Evolutionary conservation across 139 green algal species (phyloP), one percentile per base, ranked within the genome.

Genomic region (Auxenochlorella pyrenoidosa): DNA sequence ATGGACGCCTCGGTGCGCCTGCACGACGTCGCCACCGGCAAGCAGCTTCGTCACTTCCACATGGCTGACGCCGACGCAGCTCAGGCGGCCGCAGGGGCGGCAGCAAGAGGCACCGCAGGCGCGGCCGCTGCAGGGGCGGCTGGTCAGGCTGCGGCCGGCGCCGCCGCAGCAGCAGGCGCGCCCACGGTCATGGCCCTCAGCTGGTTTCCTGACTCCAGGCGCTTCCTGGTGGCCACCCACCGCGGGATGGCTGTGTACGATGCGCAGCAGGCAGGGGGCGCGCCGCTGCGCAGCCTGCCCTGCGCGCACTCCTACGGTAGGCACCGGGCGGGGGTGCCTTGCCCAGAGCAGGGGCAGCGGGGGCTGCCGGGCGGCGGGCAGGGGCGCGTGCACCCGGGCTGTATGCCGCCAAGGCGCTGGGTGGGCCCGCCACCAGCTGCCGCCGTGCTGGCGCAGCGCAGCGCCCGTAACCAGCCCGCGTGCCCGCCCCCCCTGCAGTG

Each of bases 141-240:
- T 24, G 15, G 2, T 13, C 10, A 8, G 54, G 54, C 54, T 24
- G 54, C 15, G 15, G 70, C 70, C 24, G 60, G 16, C 47, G 28
- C 34, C 6, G n/a, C 44, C 19, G 68, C 60, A 34, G 16, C 36
- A 58, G 83, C 59, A 47, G 94, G 30, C 12, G 70, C 70, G n/a
- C 18, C 70, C 4, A 44, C 70, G 30, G 70, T 98, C 1, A 94
- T 91, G 19, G 91, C 94, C 12, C 93, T 90, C 63, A 93, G 92
- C 24, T 99, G 97, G 97, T 79, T 91, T 15, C 82, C 88, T 5
- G 94, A 96, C 87, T 84, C 34, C 30, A 24, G 8, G 4, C 80
- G 47, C 13, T 96, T 98, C 68, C 63, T 98, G 54, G 92, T 90
- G 22, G 96, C 93, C n/a, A 90, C 91, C 0, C 63, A 98, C 93